Conservation (phyloP, 108 stramenopile species). For the Parietichytrium sp. region DNA sequence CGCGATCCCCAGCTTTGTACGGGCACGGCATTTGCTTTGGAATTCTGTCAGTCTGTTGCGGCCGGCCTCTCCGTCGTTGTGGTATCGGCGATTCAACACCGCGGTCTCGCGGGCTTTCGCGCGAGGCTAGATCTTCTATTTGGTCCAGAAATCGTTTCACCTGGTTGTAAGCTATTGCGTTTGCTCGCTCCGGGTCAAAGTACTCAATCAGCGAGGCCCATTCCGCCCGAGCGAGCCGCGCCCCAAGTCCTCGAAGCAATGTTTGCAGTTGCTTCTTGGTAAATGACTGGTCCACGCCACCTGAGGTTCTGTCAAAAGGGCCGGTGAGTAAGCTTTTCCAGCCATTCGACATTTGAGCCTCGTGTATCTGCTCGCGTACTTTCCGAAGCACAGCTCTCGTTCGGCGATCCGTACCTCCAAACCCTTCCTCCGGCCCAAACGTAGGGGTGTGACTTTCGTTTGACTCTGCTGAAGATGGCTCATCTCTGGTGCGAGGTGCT, state of each 20-base stretch:
- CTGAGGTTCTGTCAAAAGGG: slow-evolving; percentile 1
- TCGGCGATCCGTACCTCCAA: background rate
- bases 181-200: background rate
- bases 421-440: background rate
- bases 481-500: background rate
- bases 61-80: background rate
- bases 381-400: background rate
- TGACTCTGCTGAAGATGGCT: background rate
- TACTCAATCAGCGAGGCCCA: background rate
- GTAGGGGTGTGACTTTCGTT: background rate
- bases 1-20: background rate
- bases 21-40: background rate
- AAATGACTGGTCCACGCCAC: background rate
- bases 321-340: slow-evolving; percentile 11
- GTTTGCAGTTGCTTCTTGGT: background rate
- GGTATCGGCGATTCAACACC: background rate
- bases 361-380: background rate
- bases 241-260: background rate
- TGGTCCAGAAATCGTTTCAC: background rate
- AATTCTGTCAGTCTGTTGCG: background rate
- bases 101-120: background rate
- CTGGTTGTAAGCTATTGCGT: background rate
- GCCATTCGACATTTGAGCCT: background rate
- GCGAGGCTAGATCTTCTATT: no score
- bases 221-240: background rate